Evolutionary conservation across 176 grass and related monocot genomes (phyloP), one percentile per base, ranked within the genome.

Genomic region (Oryza meridionalis): DNA sequence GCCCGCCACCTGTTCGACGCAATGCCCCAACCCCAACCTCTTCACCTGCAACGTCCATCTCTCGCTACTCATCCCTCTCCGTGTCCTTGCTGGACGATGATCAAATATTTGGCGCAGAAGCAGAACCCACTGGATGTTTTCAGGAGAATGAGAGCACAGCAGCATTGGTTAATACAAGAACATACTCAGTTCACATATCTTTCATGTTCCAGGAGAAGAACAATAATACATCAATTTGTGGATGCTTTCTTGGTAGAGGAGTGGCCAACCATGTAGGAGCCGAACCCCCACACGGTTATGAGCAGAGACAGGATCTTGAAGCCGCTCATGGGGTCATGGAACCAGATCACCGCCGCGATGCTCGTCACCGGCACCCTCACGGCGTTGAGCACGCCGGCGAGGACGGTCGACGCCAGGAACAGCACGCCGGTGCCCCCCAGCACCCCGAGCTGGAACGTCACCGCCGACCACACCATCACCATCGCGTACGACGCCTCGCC

Each of bases 251-350:
- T 90, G 19, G 9, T 35, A 6, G 81, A 69, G 6, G 90, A 92
- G 66, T 90, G 79, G 0, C 95, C 90, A 3, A 98, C 83, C 59
- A 98, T 77, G 72, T 98, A 98, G 0, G 91, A 98, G 21, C 84
- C 85, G 53, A 98, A 93, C 22, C 96, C 96, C 93, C 96, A 98
- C 21, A 90, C 89, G 11, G 96, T 98, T 69, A 98, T 88, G 35
- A 93, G 46, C 77, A 98, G 72, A 19, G 96, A 92, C 40, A 98
- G 45, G 49, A 98, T 98, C 87, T 95, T 98, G 78, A 98, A 98
- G 4, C 93, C 85, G 42, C 96, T 93, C 92, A 95, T 98, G 16
- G 91, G 91, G 53, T 98, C 92, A 65, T 98, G 89, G 82, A 98
- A 95, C 85, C 83, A 91, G 40, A 98, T 83, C 16, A 93, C 96